Evolutionary conservation across 164 flowering plant species (phyloP).

Genomic region (Sextonia rubra): DNA sequence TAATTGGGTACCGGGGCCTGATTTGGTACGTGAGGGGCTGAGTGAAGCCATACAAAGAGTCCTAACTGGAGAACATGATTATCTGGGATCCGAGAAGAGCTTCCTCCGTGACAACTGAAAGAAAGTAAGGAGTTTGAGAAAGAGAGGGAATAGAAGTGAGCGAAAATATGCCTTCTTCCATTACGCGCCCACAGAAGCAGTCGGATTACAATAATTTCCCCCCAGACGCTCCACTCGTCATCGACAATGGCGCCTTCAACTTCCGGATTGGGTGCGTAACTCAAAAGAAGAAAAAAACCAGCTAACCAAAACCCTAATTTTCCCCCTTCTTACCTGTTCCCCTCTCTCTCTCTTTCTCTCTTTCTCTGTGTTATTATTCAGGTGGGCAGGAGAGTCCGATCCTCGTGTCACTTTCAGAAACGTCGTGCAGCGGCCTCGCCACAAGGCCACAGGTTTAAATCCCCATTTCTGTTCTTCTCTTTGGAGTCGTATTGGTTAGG

Average conservation of each 20-base stretch:
- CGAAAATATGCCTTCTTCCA: conserved; percentile 15
- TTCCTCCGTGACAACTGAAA: no score
- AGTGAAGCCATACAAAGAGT: no score
- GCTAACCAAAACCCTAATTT: conserved; percentile 4
- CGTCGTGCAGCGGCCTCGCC: conserved; percentile 32
- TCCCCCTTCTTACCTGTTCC: not conserved
- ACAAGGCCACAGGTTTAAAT: conserved; percentile 28
- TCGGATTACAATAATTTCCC: conserved; percentile 25
- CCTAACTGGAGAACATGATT: no score
- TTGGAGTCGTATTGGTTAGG: no score
- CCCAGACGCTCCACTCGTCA: conserved; percentile 22
- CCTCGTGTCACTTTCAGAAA: conserved; percentile 31
- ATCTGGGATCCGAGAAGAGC: no score
- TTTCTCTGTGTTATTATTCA: not conserved
- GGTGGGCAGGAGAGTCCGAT: conserved; percentile 37
- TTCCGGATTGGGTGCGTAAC: conserved; percentile 28
- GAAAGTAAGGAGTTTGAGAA: no score
- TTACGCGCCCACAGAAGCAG: conserved; percentile 21
- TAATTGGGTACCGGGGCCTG: no score
- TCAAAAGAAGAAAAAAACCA: not conserved
- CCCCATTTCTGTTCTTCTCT: no score
- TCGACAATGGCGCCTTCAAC: conserved; percentile 31
- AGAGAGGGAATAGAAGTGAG: not conserved
- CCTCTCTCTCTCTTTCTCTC: not conserved
- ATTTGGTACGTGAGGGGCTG: no score